Conservation (phyloP, 169 alveolate species). For the Babesia caballi region DNA sequence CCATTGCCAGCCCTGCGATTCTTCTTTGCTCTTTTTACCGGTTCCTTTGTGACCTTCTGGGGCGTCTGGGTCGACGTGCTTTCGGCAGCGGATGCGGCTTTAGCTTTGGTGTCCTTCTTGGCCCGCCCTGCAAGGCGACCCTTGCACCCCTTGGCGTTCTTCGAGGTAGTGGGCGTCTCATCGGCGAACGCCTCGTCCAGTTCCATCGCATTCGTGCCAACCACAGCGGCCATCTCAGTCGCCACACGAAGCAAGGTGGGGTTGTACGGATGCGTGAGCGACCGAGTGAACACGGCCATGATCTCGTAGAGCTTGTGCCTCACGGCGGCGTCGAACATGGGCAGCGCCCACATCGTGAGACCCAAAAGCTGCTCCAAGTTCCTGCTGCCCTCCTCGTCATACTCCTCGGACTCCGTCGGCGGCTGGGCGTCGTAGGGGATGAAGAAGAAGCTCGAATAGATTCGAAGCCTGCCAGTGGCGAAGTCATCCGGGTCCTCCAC, state of each 20-base stretch:
- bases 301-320: neutral
- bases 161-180: neutral
- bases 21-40: neutral
- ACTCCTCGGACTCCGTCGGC: neutral
- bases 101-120: too few relatives aligned
- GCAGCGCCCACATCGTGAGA: neutral
- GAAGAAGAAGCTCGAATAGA: neutral
- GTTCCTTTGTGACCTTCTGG: neutral
- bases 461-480: neutral
- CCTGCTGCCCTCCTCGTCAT: neutral
- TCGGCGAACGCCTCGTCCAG: neutral
- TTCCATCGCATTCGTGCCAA: neutral
- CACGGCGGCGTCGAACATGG: neutral
- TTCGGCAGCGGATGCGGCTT: too few relatives aligned
- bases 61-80: too few relatives aligned
- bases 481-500: neutral
- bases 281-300: neutral
- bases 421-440: neutral
- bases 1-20: neutral
- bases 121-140: too few relatives aligned
- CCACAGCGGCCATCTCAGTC: neutral
- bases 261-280: neutral
- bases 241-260: neutral
- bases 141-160: too few relatives aligned
- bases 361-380: neutral